Evolutionary conservation across 2,329 filamentous ascomycete genomes (phyloP).

Genomic region (Xylariaceae sp.): DNA sequence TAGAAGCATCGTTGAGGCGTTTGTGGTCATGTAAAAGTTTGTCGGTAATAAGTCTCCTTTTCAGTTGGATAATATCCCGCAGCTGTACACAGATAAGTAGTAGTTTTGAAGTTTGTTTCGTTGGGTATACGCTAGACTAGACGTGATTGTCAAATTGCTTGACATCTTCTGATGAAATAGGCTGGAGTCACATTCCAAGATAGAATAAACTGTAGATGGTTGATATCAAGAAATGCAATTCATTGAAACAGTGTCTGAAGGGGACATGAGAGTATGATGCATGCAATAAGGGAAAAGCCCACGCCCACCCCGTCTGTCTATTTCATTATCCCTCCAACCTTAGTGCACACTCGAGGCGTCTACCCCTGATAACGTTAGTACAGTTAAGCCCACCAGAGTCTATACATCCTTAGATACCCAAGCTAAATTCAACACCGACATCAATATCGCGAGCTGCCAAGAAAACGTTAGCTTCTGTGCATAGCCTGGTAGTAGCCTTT

Average conservation of each 20-base stretch:
- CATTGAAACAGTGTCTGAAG: conserved; percentile 16
- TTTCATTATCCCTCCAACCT: conserved; percentile 23
- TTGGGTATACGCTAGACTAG: no score
- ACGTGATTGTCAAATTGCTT: no score
- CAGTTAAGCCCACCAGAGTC: conserved; percentile 35
- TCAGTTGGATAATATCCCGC: no score
- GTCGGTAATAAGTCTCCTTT: no score
- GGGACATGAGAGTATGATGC: conserved; percentile 16
- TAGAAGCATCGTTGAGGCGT: no score
- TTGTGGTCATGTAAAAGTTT: no score
- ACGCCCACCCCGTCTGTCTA: conserved; percentile 25
- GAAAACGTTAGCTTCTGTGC: conserved; percentile 25
- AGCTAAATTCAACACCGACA: conserved; percentile 91
- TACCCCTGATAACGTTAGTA: conserved; percentile 44
- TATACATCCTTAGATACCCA: conserved; percentile 77
- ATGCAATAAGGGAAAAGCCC: conserved; percentile 21
- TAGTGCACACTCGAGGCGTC: conserved; percentile 26
- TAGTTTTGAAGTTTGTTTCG: not conserved
- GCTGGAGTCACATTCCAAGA: not conserved
- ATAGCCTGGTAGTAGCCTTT: not conserved
- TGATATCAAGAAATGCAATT: conserved; percentile 14
- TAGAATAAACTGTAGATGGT: not conserved
- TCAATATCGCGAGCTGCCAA: conserved; percentile 85
- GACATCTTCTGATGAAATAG: not conserved
- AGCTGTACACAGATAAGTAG: conserved; percentile 6